Evolutionary conservation across 169 alveolate genomes (phyloP), one percentile per base, ranked within the genome.

Genomic region (Cryptosporidium tyzzeri): DNA sequence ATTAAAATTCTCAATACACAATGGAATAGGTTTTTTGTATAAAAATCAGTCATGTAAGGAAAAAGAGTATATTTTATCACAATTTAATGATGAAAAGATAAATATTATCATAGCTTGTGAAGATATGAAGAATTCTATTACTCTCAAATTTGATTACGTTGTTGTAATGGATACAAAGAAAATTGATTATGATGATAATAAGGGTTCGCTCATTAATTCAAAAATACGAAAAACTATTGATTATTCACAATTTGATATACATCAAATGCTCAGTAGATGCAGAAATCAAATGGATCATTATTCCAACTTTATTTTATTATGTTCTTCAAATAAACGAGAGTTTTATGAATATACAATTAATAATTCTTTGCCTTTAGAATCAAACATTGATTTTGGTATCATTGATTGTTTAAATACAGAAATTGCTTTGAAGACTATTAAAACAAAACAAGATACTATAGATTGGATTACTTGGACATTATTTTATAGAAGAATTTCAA

Each of bases 401-500:
- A 98, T 97, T 71, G 99, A 98, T 84, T 97, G 95, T 91, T 71
- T 98, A 48, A 98, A 98, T 86, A 98, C 99, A 31, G 99, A 98
- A 92, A 96, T 99, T 9, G 99, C 97, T 23, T 95, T 97, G 93
- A 98, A 97, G 68, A 97, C 97, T 41, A 95, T 99, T 62, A 98
- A 96, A 62, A 96, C 95, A 85, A 97, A 97, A 85, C 99, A 98
- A 87, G 99, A 97, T 85, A 98, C 99, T 23, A 96, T 99, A 18
- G 99, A 98, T 91, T 99, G 99, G 99, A 95, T 98, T 37, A 98
- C 99, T 33, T 99, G 99, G 99, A 96, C 99, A 26, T 97, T 98
- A 92, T 96, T 97, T 96, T 98, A 98, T 93, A 93, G 99, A 73
- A 95, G 99, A 84, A 94, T 99, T 21, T 93, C 98, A 16, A 96